These are phyloP conservation scores for Xerocomellus chrysenteron DNA, from an alignment of 768 basidiomycete species.

Conservation along the genomic window DNA sequence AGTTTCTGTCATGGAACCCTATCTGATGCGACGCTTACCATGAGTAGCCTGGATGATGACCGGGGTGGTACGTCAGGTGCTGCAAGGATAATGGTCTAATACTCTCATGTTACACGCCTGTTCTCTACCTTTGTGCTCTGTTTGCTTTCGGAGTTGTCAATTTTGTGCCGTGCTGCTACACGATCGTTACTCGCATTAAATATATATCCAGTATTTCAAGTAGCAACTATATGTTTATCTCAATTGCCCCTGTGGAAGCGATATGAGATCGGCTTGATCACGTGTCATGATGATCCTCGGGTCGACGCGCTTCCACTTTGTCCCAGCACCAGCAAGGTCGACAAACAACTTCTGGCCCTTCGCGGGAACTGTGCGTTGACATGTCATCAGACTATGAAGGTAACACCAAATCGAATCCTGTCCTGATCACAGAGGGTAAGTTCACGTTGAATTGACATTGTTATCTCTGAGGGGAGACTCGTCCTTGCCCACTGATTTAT, in stretches of 20 bases:
- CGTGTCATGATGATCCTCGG: constrained; percentile 10
- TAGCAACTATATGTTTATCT: neutral
- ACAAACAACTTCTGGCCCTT: neutral
- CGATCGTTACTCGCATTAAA: neutral
- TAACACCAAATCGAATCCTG: constrained; percentile 37
- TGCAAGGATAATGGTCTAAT: constrained; percentile 46
- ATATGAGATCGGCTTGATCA: constrained; percentile 5
- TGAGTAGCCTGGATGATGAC: constrained; percentile 50
- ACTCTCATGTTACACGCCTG: neutral
- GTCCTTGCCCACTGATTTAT: neutral
- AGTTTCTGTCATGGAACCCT: constrained; percentile 25
- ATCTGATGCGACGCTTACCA: constrained; percentile 19
- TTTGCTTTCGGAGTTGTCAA: neutral
- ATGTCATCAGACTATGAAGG: constrained; percentile 29
- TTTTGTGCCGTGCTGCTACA: neutral
- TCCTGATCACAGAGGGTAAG: constrained; percentile 67
- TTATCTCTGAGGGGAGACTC: neutral
- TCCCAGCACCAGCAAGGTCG: neutral
- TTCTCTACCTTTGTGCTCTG: neutral
- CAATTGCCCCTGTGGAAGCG: too few relatives aligned
- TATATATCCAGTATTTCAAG: neutral
- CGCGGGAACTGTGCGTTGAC: neutral
- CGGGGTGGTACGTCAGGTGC: constrained; percentile 45
- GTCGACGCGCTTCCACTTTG: neutral
- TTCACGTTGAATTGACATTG: constrained; percentile 13